Percentiles rank a stretch among this genome's conserved stretches.
phyloP scores from a whole-genome alignment of 345 rosid genomes.

The Acer saccharum region DNA sequence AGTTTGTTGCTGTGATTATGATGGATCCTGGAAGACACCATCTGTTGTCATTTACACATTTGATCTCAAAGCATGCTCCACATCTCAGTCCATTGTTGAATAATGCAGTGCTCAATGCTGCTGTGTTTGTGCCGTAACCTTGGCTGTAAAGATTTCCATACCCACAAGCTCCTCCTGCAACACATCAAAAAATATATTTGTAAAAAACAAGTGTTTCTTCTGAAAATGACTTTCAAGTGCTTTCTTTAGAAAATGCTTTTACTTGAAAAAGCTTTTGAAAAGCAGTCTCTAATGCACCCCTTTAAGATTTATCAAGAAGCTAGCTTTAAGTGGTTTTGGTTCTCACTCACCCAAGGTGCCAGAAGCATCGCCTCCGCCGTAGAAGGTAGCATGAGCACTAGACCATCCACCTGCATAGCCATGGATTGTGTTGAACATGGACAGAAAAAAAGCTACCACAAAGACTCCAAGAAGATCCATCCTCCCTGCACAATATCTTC shows the following conservation, averaged over 20 bases:
- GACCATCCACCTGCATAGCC: constrained; percentile 37
- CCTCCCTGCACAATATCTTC: constrained; percentile 25
- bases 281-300: neutral
- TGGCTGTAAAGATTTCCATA: constrained; percentile 36
- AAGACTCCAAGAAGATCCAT: constrained; percentile 40
- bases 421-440: constrained; percentile 34
- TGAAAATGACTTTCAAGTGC: neutral
- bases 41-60: constrained; percentile 28
- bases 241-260: neutral
- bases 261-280: neutral
- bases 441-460: constrained; percentile 29
- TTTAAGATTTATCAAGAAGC: neutral
- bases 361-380: constrained; percentile 49
- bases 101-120: constrained; percentile 33
- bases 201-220: neutral
- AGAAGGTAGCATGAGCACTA: constrained; percentile 49
- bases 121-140: constrained; percentile 32
- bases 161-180: constrained; percentile 34
- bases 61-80: constrained; percentile 43
- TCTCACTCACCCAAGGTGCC: constrained; percentile 47
- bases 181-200: neutral
- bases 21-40: constrained; percentile 41
- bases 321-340: neutral
- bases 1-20: constrained; percentile 38
- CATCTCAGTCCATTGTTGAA: constrained; percentile 37